Evolutionary conservation across 2,329 filamentous ascomycete species (phyloP), one percentile per base, ranked within the genome.

Genomic region (Aspergillus unguis): DNA sequence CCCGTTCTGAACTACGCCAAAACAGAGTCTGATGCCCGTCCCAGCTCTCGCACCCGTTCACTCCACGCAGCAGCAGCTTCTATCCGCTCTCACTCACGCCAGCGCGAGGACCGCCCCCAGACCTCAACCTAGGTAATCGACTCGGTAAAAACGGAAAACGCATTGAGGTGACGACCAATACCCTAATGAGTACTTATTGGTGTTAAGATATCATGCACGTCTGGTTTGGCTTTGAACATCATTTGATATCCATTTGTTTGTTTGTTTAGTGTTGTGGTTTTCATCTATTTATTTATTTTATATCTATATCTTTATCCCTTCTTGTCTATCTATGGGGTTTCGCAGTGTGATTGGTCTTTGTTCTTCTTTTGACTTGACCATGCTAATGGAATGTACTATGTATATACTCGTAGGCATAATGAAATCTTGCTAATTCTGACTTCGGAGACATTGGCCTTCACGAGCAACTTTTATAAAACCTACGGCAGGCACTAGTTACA

Each of bases 221-320:
- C 17, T 25, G n/a, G 17, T 38, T 38, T 25, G 41, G 23, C 17
- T 3, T 5, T 32, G 28, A 23, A 11, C 32, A 2, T 36, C 6
- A 41, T 41, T 49, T 32, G 33, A 50, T 50, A 50, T 50, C 41
- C 27, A 44, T 73, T 44, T 72, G 71, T 40, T 44, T 72, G 71
- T 40, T 41, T 38, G 5, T 41, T 38, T 44, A 42, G 27, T 45
- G 23, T n/a, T 32, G 25, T 32, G 17, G 7, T 25, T 40, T 27
- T 17, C 17, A 17, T 17, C 17, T 17, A 17, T 17, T 17, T 17
- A 17, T 17, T 17, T 17, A 17, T 17, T 17, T 17, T 17, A 17
- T 17, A 17, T 17, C 17, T 50, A 44, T 44, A 50, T 50, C 41
- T 23, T 23, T 11, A n/a, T 5, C 28, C 40, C 29, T 31, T 32